phyloP scores from a whole-genome alignment of 345 rosid species.

The Citrus reticulata region DNA sequence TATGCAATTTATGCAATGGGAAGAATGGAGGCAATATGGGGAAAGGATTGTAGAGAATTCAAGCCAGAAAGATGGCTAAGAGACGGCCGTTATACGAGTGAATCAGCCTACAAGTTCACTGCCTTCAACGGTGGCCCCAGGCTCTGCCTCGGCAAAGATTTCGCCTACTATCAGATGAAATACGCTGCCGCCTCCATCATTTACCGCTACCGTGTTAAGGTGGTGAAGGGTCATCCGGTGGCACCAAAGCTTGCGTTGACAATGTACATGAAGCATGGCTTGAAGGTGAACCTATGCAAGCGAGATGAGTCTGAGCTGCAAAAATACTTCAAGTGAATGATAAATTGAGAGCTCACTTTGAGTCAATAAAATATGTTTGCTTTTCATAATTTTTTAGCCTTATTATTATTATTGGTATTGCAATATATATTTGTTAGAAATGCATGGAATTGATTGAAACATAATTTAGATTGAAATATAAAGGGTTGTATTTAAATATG shows the following conservation, averaged over 20 bases:
- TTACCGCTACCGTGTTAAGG: constrained; percentile 51
- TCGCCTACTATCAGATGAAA: constrained; percentile 94
- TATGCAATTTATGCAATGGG: constrained; percentile 95
- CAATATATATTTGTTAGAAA: neutral
- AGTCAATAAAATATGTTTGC: neutral
- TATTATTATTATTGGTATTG: neutral
- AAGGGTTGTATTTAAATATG: neutral
- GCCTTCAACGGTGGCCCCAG: constrained; percentile 97
- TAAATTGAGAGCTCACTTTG: no score
- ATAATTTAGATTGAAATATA: neutral
- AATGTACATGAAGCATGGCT: constrained; percentile 89
- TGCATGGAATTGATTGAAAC: neutral
- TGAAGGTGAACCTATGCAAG: constrained; percentile 45
- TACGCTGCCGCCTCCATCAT: constrained; percentile 70
- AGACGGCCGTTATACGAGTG: constrained; percentile 72
- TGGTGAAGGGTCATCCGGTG: constrained; percentile 52
- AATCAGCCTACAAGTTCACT: constrained; percentile 87
- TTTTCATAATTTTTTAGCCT: neutral
- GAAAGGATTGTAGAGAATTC: constrained; percentile 73
- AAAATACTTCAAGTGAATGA: constrained; percentile 7
- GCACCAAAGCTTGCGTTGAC: constrained; percentile 79
- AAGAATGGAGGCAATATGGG: constrained; percentile 92
- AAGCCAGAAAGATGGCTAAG: constrained; percentile 92
- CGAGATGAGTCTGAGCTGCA: constrained; percentile 34
- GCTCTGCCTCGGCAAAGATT: constrained; percentile 89